Evolutionary conservation across 140 eudicot species (phyloP), one percentile per base, ranked within the genome.

Genomic region (Erigeron philadelphicus): DNA sequence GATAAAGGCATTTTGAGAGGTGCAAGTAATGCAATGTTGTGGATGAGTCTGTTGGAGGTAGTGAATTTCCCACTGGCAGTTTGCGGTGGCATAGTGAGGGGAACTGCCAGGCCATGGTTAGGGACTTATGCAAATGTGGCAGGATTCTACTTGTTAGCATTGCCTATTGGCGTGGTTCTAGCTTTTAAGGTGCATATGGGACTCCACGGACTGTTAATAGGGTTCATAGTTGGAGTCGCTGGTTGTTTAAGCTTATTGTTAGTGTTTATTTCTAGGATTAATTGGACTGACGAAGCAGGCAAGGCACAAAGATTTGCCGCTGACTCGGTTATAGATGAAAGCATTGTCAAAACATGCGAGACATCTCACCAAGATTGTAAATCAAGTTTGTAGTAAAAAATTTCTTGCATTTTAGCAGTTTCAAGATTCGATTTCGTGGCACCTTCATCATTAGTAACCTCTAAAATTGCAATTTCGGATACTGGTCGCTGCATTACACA

Each of bases 101-200:
- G 96, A 50, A 93, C 95, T 17, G 98, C 96, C 4, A 76, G 88
- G 80, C 98, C 98, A 7, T 81, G 88, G 93, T 59, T 93, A 31
- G 95, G 82, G 6, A 89, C 68, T 68, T 89, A 89, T 50, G 98
- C 96, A 7, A 89, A 85, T 31, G 54, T 93, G 2, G 80, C 80
- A 0, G 98, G 96, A 18, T 93, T 93, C 64, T 93, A 93, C 76
- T 43, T 93, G 56, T 16, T 93, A 75, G 94, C 96, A 2, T 74
- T 93, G 73, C 98, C 98, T 7, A 61, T 93, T n/a, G 88, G 94
- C 2, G 84, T 82, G 66, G 31, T 70, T 46, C 75, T 93, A 46
- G 96, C 84, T 3, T 89, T 93, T 41, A 93, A 75, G 70, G 72
- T 75, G 53, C 81, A 61, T 53, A 64, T 93, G 50, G 98, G 96